A percentile compares a stretch with the other conserved stretches of the same genome.
Evolutionary conservation across 495 filamentous ascomycete species (phyloP).

Genomic region (Annulohypoxylon nitens): DNA sequence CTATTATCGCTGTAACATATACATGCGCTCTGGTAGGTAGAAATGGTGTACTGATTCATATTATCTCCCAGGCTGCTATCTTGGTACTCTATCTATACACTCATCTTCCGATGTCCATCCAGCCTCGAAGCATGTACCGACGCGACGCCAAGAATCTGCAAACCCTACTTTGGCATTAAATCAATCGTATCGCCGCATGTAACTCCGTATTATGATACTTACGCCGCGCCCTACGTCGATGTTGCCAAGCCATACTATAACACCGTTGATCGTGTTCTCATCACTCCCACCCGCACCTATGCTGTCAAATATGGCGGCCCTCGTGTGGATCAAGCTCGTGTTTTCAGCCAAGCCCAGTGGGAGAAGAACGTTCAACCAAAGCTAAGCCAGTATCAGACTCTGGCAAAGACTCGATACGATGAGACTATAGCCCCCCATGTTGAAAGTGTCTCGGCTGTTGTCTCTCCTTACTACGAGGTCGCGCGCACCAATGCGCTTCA

Average conservation of each 20-base stretch:
- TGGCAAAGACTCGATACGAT: conserved; percentile 75
- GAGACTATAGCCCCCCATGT: conserved; percentile 79
- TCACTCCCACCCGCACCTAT: conserved; percentile 73
- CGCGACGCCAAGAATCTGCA: conserved; percentile 83
- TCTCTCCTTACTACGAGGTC: conserved; percentile 79
- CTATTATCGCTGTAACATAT: neutral
- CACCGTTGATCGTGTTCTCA: conserved; percentile 72
- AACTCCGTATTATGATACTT: conserved; percentile 87
- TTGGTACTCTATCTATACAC: conserved; percentile 87
- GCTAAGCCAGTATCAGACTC: conserved; percentile 70
- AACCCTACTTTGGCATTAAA: conserved; percentile 80
- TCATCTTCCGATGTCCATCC: conserved; percentile 85
- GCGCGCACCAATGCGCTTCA: conserved; percentile 70
- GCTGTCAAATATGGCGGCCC: conserved; percentile 85
- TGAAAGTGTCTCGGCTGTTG: conserved; percentile 64
- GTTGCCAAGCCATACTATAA: conserved; percentile 79
- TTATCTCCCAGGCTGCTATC: conserved; percentile 71
- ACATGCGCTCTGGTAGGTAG: neutral
- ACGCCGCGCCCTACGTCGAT: conserved; percentile 86
- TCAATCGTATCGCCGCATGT: conserved; percentile 79
- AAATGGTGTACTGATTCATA: conserved; percentile 20
- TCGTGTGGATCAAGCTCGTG: conserved; percentile 72
- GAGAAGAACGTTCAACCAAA: conserved; percentile 79
- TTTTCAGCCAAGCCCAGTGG: conserved; percentile 79
- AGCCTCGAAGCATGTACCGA: conserved; percentile 73